Percentiles rank a stretch among this genome's conserved stretches.
phyloP scores from a whole-genome alignment of 768 basidiomycete genomes.

The Paxillus involutus region DNA sequence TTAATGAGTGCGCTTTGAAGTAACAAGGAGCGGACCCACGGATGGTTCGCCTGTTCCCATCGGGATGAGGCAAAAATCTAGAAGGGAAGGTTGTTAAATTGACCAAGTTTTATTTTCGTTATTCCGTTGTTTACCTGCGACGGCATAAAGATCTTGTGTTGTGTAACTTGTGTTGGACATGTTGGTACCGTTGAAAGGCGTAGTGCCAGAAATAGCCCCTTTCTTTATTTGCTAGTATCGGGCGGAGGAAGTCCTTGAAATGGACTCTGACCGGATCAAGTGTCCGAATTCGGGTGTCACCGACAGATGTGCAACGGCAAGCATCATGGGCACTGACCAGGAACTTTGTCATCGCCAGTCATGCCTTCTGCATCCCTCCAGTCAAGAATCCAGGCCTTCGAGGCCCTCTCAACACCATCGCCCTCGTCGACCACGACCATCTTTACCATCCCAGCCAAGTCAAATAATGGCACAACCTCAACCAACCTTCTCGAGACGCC shows the following conservation, averaged over 20 bases:
- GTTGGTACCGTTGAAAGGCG: background rate
- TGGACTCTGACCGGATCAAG: background rate
- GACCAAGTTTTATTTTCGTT: background rate
- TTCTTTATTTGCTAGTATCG: background rate
- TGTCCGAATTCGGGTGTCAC: no score
- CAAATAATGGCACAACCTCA: slow-evolving; percentile 3
- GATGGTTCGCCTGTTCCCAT: slow-evolving; percentile 77
- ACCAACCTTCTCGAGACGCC: slow-evolving; percentile 47
- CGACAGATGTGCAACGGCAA: background rate
- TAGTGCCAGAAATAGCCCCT: background rate
- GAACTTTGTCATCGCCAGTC: slow-evolving; percentile 4
- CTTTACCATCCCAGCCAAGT: slow-evolving; percentile 12
- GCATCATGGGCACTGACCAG: background rate
- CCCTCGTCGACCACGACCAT: slow-evolving; percentile 25
- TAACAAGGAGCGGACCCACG: slow-evolving; percentile 37
- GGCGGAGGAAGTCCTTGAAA: background rate
- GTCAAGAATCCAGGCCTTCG: slow-evolving; percentile 65
- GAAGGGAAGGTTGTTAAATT: slow-evolving; percentile 1
- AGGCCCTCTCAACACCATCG: slow-evolving; percentile 41
- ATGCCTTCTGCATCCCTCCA: slow-evolving; percentile 52
- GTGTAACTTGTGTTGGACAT: slow-evolving; percentile 22
- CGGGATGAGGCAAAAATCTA: slow-evolving; percentile 89
- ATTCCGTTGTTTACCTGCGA: slow-evolving; percentile 53
- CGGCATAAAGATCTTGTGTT: slow-evolving; percentile 62
- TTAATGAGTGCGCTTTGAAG: slow-evolving; percentile 10